Base-by-base conservation (phyloP, 1,139 yeast species). In the Komagataea norvegica region DNA sequence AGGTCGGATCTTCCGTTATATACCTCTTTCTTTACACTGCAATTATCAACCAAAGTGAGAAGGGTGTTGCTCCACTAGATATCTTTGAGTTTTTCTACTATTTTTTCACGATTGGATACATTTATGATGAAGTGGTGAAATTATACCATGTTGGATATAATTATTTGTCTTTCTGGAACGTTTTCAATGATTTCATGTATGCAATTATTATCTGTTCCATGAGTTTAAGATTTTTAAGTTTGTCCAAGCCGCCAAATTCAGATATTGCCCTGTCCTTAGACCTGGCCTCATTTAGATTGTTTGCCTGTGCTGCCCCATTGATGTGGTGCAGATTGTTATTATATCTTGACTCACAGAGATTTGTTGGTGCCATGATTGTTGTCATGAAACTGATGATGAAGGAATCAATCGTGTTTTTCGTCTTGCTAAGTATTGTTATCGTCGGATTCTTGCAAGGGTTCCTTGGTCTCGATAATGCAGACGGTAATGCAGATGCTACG, bases 311-410 rank as follows among this genome's bases (percentile, higher is more conserved):
- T 11, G 84, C 95, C 3, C 96, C 96, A 2, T 67, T 87, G 48
- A 80, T 87, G 73, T 87, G 95, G 94, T 74, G 85, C 6, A 69
- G 96, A 41, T 63, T 87, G 41, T 64, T 87, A 40, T 67, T 87
- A 31, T 86, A 70, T 59, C 70, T 86, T 53, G 96, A 87, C 57
- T 82, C 91, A 4, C 79, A 81, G 48, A 73, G 77, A 51, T 86
- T 87, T 59, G 87, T 86, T 37, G 96, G 96, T 29, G 88, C 89
- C 4, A 82, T 86, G 87, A 73, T 87, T 48, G 91, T 87, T 28
- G 91, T 87, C 4, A 66, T 85, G 41, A 84, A 84, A 52, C 81
- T 82, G 43, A 82, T 87, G 85, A 80, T 87, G 86, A 78, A 81
- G 51, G 96, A 87, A 58, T 80, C 91, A 2, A 60, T 85, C 20